Conservation (phyloP, 2,329 filamentous ascomycete genomes). For the Tolypocladium inflatum region DNA sequence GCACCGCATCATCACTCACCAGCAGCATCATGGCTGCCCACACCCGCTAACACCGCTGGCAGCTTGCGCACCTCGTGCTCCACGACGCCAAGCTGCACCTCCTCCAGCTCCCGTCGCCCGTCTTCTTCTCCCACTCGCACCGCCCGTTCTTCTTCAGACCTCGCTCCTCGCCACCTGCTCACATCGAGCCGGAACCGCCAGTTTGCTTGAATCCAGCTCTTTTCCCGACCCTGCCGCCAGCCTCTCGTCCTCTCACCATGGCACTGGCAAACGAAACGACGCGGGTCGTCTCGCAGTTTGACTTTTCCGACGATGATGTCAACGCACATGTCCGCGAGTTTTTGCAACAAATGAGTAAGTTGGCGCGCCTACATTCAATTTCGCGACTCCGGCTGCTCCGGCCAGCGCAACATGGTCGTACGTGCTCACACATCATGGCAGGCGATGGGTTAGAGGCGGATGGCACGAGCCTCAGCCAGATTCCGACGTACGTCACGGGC, state of each 20-base stretch:
- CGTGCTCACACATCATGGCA: slow-evolving; percentile 20
- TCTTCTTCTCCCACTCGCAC: slow-evolving; percentile 11
- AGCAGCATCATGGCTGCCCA: neutral
- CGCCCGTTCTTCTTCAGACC: slow-evolving; percentile 18
- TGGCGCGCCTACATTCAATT: neutral
- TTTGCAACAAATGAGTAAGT: slow-evolving; percentile 67
- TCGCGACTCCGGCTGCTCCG: neutral
- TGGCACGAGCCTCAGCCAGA: slow-evolving; percentile 80
- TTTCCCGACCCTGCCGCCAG: slow-evolving; percentile 44
- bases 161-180: slow-evolving; percentile 18
- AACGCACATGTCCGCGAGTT: slow-evolving; percentile 79
- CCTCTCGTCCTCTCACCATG: slow-evolving; percentile 50
- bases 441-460: slow-evolving; percentile 74
- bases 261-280: slow-evolving; percentile 60
- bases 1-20: slow-evolving; percentile 1
- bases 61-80: slow-evolving; percentile 45
- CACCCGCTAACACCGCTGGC: slow-evolving; percentile 7
- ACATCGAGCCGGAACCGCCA: slow-evolving; percentile 26
- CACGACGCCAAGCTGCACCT: slow-evolving; percentile 35
- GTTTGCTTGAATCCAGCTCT: slow-evolving; percentile 46
- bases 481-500: slow-evolving; percentile 91
- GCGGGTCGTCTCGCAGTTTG: slow-evolving; percentile 75
- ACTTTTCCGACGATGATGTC: slow-evolving; percentile 69
- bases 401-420: neutral
- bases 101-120: slow-evolving; percentile 11